Base-by-base conservation (phyloP, 140 eudicot genomes). In the Bidens hawaiensis region DNA sequence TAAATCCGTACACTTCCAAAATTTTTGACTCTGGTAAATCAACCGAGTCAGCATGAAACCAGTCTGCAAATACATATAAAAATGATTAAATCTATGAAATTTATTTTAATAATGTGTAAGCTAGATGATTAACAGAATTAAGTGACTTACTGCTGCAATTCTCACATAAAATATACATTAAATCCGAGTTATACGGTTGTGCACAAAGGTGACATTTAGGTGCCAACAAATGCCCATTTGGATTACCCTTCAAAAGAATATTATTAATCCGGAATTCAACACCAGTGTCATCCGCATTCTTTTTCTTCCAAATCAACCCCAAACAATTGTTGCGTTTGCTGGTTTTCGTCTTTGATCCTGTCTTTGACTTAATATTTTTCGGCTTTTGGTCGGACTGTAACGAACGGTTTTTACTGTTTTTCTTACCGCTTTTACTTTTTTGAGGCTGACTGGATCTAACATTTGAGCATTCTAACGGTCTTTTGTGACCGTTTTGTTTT, bases 1-100 rank as follows among this genome's bases (percentile, higher is more conserved):
- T 94, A 66, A 80, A 94, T 28, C 99, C 97, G 14, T 40, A 38
- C 75, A 94, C 42, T 3, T 66, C 78, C 69, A 69, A 28, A 4
- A 94, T 34, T 63, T 70, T 68, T 5, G 90, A 79, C 77, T 94
- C 99, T 22, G 75, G 58, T 62, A 94, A 79, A 63, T 83, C 94
- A n/a, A 88, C 75, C 1, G 99, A 80, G 5, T 83, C 97, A 17
- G 97, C 95, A 78, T 94, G 99, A 65, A 70, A 82, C 99, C 99
- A 94, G 18, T 71, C 99, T 94, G 95, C 81, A 79, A 64, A 27
- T 21, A 12, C 42, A 55, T 6, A 55, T 55, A 31, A 26, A 72
- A 55, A 34, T 14, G 53, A 67, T 66, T 41, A 68, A 25, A 12
- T 41, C 50, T 8, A 50, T 24, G n/a, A 45, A 16, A 6, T 28